These are phyloP conservation scores for Peziza echinospora DNA, from an alignment of 495 filamentous ascomycete genomes.

Conservation along the genomic window DNA sequence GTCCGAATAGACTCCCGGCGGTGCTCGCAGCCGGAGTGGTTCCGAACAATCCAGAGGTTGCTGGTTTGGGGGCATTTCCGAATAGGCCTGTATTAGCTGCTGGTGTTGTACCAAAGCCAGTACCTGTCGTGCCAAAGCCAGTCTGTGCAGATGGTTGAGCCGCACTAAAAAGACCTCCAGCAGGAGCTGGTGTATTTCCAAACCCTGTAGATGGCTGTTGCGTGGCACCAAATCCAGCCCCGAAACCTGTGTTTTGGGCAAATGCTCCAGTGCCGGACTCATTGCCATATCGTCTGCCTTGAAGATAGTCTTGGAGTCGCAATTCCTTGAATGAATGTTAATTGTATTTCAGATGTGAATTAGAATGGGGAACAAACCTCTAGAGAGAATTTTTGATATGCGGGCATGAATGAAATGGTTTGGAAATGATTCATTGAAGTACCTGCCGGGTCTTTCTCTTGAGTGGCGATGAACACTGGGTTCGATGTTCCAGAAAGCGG, in stretches of 20 bases:
- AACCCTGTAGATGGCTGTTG: not conserved
- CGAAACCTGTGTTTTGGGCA: constrained; percentile 43
- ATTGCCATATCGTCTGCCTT: constrained; percentile 65
- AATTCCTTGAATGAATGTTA: constrained; percentile 34
- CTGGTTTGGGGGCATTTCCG: constrained; percentile 20
- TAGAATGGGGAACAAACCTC: constrained; percentile 28
- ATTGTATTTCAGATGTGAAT: not conserved
- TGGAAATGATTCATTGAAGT: constrained; percentile 43
- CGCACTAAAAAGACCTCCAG: not conserved
- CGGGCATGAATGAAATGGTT: constrained; percentile 64
- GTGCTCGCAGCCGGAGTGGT: constrained; percentile 20
- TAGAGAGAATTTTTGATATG: constrained; percentile 71
- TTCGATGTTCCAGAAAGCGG: constrained; percentile 45
- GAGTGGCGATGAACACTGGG: constrained; percentile 46
- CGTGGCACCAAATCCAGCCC: constrained; percentile 12
- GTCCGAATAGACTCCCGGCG: constrained; percentile 32
- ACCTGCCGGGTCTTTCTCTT: constrained; percentile 56
- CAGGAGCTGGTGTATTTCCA: not conserved
- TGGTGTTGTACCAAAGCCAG: constrained; percentile 13
- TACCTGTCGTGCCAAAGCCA: constrained; percentile 24
- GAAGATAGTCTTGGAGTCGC: constrained; percentile 67
- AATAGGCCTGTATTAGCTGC: constrained; percentile 25
- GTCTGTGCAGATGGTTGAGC: not conserved
- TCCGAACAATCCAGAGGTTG: constrained; percentile 20
- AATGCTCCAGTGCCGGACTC: constrained; percentile 58